Base-by-base conservation (phyloP, 1,284 basidiomycete species). In the Heterobasidion occidentale region DNA sequence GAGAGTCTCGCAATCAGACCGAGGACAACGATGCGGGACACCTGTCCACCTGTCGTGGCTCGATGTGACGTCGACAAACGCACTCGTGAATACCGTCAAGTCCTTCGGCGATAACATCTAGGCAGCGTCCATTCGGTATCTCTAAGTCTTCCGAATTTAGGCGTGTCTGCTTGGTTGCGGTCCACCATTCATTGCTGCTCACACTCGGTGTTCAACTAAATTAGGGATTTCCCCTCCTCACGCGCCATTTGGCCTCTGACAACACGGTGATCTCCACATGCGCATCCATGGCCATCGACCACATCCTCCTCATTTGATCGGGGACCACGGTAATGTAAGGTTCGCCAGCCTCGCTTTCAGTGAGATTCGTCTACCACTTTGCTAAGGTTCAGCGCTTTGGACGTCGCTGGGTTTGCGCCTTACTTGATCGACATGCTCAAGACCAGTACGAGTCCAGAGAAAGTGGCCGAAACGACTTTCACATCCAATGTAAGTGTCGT, bases 381-480 rank as follows among this genome's bases (percentile, higher is more conserved):
- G 44, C 17, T 1, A 61, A 94, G 92, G 61, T 98, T 99, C 71
- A 78, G 85, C 0, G 86, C 92, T 65, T 81, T 81, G 14, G 96
- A 99, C 67, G 83, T 98, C 27, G 86, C 88, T 54, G 90, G 92
- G 2, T 84, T 90, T 62, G 90, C 94, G 3, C 79, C 85, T 20
- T 77, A 79, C 50, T 79, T 98, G 58, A 72, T 99, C 44, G 78
- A 87, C 66, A 87, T 87, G 2, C 74, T 98, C 54, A 90, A 94
- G 68, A 74, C 77, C 45, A 90, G 86, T 15, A 79, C 78, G 0
- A 90, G 92, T 1, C 88, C 97, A 0, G 92, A 98, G 68, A 97
- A 97, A 75, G 83, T 98, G 34, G 93, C 97, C 0, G 95, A 70
- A 99, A 99, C 67, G 96, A 99, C 69, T 92, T 97, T 71, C 75